Evolutionary conservation across 768 basidiomycete species (phyloP).

Genomic region (Podaxis sp.): DNA sequence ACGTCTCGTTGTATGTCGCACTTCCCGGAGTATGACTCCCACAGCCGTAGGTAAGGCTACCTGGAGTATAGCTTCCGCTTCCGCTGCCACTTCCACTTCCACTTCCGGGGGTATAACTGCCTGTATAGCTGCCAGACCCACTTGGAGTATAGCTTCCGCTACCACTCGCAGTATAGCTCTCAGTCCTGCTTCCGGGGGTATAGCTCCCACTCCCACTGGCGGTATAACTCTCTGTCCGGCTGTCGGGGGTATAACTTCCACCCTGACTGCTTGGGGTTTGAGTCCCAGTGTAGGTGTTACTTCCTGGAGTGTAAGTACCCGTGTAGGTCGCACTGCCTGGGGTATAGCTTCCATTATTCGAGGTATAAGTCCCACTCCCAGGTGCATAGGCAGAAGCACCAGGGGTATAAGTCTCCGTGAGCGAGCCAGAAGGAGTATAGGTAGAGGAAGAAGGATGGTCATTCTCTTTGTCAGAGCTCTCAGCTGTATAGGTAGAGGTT

Average conservation of each 20-base stretch:
- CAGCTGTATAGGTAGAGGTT: constrained; percentile 38
- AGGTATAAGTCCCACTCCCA: constrained; percentile 19
- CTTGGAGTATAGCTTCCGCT: constrained; percentile 11
- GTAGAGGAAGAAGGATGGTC: constrained; percentile 11
- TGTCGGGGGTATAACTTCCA: constrained; percentile 14
- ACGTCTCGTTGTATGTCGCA: constrained; percentile 1
- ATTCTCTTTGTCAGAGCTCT: constrained; percentile 58
- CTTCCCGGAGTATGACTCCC: constrained; percentile 18
- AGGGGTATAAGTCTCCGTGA: background rate
- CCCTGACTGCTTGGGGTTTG: constrained; percentile 18
- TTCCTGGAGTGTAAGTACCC: constrained; percentile 19
- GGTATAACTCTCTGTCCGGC: constrained; percentile 24
- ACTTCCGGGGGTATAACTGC: background rate
- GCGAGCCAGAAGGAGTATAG: background rate
- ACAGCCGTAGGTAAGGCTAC: constrained; percentile 12
- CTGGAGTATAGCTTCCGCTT: constrained; percentile 12
- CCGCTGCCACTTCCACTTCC: constrained; percentile 11
- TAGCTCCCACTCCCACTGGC: constrained; percentile 14
- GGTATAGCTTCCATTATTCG: constrained; percentile 23
- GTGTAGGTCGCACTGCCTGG: constrained; percentile 25
- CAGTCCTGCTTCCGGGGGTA: constrained; percentile 13
- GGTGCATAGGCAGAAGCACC: constrained; percentile 12
- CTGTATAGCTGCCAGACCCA: background rate
- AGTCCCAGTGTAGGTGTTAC: constrained; percentile 19
- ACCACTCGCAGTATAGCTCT: constrained; percentile 24